Evolutionary conservation across 73 alveolate genomes (phyloP), one percentile per base, ranked within the genome.

Genomic region (Halteria grandinella): DNA sequence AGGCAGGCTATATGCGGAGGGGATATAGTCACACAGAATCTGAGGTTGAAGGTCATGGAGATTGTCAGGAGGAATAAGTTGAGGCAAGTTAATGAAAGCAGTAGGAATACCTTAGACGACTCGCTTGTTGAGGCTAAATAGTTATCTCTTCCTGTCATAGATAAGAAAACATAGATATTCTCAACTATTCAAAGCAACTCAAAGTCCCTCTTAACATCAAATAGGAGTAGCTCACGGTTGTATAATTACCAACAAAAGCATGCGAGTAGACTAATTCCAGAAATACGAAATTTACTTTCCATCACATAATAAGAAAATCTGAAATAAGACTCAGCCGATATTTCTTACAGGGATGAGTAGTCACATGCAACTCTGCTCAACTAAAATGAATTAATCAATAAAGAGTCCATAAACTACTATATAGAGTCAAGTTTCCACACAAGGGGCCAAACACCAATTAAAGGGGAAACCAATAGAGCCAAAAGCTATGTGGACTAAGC

Each of bases 1-100:
- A 66, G 80, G 28, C 43, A 66, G 51, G 52, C 80, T 25, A 50
- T 66, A 2, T 66, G 80, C 47, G 80, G 63, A 4, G 80, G 66
- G 2, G 63, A 66, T 66, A 14, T 45, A 18, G 25, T 66, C 21
- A 45, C 80, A 5, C 52, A 66, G 15, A 21, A 44, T 36, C 21
- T 66, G 2, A 66, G 36, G 47, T n/a, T 32, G 18, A 66, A 45
- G 29, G 32, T 66, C 47, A 6, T n/a, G 32, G 66, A 45, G 6
- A 66, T 66, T 45, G 15, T 39, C 18, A 39, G 15, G 15, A 39
- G 50, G 15, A 39, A 39, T 39, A 10, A 11, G 50, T 39, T 14
- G 10, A 39, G 15, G 15, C 15, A 10, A 39, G 50, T 39, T 39
- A 11, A 39, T 10, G 10, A 39, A 39, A 11, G 18, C 50, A 39